Conservation (phyloP, 805 yeast genomes). For the Yarrowia hollandica region DNA sequence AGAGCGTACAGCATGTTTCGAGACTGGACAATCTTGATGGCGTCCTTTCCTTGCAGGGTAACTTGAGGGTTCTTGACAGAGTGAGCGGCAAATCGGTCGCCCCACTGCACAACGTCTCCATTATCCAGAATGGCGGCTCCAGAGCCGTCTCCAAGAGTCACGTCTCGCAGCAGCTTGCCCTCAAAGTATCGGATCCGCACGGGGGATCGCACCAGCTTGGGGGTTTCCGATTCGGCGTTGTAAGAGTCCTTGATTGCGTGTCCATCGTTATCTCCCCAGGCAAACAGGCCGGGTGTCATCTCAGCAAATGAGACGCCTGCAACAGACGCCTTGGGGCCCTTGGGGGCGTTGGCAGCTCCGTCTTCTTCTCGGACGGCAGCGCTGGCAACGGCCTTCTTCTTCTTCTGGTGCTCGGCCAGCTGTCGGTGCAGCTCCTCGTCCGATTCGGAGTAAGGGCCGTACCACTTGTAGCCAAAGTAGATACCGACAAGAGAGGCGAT, state of each 20-base stretch:
- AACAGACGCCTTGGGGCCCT: not conserved
- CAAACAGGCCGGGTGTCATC: constrained; percentile 57
- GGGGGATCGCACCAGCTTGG: constrained; percentile 52
- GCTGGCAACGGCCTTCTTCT: constrained; percentile 4
- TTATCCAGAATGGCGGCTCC: constrained; percentile 59
- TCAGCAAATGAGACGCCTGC: constrained; percentile 34
- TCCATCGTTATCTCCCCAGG: constrained; percentile 59
- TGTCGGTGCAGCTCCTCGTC: constrained; percentile 7
- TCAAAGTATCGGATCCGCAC: constrained; percentile 65
- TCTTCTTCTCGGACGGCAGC: constrained; percentile 7
- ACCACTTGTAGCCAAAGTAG: constrained; percentile 17
- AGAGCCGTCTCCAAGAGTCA: constrained; percentile 50
- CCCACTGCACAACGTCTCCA: constrained; percentile 79
- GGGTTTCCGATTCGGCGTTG: constrained; percentile 31
- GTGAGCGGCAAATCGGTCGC: constrained; percentile 43
- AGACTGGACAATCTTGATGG: constrained; percentile 53
- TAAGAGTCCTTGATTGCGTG: constrained; percentile 41
- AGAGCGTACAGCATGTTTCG: constrained; percentile 49
- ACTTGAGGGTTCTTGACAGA: constrained; percentile 40
- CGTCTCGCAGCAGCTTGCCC: constrained; percentile 55
- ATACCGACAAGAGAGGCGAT: not conserved
- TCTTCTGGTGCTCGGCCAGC: not conserved
- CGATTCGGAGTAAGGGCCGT: not conserved
- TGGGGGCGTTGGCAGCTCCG: not conserved
- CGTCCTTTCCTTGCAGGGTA: constrained; percentile 51